phyloP scores from a whole-genome alignment of 768 basidiomycete genomes.

The Suillus weaverae region DNA sequence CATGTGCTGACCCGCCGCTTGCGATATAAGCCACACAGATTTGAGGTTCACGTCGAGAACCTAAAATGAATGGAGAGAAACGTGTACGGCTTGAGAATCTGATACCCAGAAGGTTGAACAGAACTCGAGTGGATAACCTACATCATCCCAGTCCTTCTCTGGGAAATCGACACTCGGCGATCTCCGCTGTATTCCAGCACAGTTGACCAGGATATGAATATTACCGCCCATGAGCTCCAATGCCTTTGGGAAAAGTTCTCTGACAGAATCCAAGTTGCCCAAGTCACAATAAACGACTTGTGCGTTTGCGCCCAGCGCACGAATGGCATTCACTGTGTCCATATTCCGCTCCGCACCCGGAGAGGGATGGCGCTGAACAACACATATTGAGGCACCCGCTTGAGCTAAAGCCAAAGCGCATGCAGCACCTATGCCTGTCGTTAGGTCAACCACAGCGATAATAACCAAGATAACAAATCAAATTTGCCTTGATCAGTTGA shows the following conservation, averaged over 20 bases:
- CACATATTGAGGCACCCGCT: conserved; percentile 51
- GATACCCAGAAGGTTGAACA: conserved; percentile 13
- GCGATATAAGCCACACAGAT: conserved; percentile 79
- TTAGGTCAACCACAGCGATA: conserved; percentile 6
- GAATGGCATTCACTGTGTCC: conserved; percentile 38
- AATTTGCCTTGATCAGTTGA: conserved; percentile 16
- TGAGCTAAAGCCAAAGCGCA: conserved; percentile 56
- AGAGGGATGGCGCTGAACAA: conserved; percentile 46
- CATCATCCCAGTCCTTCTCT: conserved; percentile 72
- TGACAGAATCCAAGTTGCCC: conserved; percentile 48
- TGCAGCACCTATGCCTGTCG: conserved; percentile 53
- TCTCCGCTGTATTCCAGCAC: conserved; percentile 61
- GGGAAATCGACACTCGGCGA: conserved; percentile 64
- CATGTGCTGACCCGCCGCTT: conserved; percentile 91
- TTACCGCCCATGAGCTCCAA: conserved; percentile 49
- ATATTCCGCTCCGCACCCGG: conserved; percentile 34
- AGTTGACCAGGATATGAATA: conserved; percentile 69
- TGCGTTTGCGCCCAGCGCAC: conserved; percentile 33
- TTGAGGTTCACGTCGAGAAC: conserved; percentile 88
- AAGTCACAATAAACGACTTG: conserved; percentile 60
- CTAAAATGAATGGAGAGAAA: conserved; percentile 36
- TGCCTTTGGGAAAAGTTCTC: conserved; percentile 47
- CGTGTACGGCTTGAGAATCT: conserved; percentile 10
- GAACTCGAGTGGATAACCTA: conserved; percentile 41
- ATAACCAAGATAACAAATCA: conserved; percentile 6